These are phyloP conservation scores for Brachypodium distachyon DNA, from an alignment of 202 grass and related monocot species.

Conservation along the genomic window DNA sequence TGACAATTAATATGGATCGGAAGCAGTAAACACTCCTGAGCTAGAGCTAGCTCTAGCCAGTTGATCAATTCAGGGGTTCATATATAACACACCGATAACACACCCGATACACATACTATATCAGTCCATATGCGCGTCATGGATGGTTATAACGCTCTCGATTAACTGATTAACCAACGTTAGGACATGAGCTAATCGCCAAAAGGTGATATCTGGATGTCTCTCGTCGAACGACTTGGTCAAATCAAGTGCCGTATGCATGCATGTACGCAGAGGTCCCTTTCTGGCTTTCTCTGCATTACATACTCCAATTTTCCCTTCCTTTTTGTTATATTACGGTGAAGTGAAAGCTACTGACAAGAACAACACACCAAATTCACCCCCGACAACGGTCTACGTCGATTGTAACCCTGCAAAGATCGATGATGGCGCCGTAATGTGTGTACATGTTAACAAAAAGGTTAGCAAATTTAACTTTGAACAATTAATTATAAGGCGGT, in stretches of 20 bases:
- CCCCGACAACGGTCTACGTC: neutral
- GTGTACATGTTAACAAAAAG: too few species aligned
- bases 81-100: too few species aligned
- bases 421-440: too few species aligned
- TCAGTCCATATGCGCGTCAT: neutral
- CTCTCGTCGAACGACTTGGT: slow-evolving; percentile 19
- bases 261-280: too few species aligned
- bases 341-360: slow-evolving; percentile 10
- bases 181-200: slow-evolving; percentile 32
- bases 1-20: too few species aligned
- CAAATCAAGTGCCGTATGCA: too few species aligned
- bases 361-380: neutral
- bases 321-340: neutral
- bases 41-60: too few species aligned
- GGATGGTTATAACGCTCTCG: neutral
- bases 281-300: too few species aligned
- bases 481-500: too few species aligned
- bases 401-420: too few species aligned
- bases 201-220: slow-evolving; percentile 34
- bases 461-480: neutral
- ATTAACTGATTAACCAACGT: slow-evolving; percentile 5
- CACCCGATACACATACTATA: neutral
- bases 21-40: neutral
- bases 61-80: slow-evolving; percentile 25
- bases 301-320: too few species aligned